Percentiles rank a stretch among this genome's conserved stretches.
phyloP scores from a whole-genome alignment of 1,284 basidiomycete species.

The Athelia sp. region DNA sequence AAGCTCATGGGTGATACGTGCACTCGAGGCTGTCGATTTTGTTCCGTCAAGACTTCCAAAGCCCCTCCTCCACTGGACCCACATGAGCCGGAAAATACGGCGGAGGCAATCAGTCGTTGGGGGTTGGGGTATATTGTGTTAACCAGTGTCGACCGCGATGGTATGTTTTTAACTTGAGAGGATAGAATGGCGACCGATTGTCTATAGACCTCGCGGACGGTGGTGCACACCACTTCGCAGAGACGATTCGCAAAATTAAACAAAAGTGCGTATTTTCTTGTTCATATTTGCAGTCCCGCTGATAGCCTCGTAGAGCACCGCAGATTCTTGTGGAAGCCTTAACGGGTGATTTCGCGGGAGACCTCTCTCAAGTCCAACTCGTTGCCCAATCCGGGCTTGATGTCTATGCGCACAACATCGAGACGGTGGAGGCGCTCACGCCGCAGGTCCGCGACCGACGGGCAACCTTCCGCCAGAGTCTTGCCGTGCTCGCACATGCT shows the following conservation, averaged over 20 bases:
- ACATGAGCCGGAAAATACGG: slow-evolving; percentile 97
- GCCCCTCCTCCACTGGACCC: slow-evolving; percentile 89
- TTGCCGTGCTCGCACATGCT: slow-evolving; percentile 81
- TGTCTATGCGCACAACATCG: slow-evolving; percentile 98
- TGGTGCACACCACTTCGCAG: slow-evolving; percentile 85
- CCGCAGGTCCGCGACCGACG: slow-evolving; percentile 94
- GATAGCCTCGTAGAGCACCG: slow-evolving; percentile 89
- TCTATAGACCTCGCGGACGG: slow-evolving; percentile 83
- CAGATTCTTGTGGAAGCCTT: slow-evolving; percentile 96
- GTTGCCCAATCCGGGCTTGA: slow-evolving; percentile 93
- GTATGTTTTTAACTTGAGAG: slow-evolving; percentile 22
- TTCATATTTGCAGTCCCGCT: slow-evolving; percentile 1
- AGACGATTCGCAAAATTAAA: slow-evolving; percentile 94
- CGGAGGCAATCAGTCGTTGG: slow-evolving; percentile 98
- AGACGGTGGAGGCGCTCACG: slow-evolving; percentile 91
- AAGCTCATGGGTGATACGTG: slow-evolving; percentile 99
- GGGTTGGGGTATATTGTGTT: slow-evolving; percentile 98
- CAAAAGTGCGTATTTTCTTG: slow-evolving; percentile 59
- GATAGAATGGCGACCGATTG: slow-evolving; percentile 6
- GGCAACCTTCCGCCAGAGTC: slow-evolving; percentile 88
- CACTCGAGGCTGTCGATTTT: slow-evolving; percentile 96
- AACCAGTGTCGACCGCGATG: slow-evolving; percentile 96
- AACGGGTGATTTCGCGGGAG: slow-evolving; percentile 91
- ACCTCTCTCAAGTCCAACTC: slow-evolving; percentile 66
- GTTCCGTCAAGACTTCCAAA: slow-evolving; percentile 93